Base-by-base conservation (phyloP, 2,329 filamentous ascomycete species). In the Fonsecaea pedrosoi region DNA sequence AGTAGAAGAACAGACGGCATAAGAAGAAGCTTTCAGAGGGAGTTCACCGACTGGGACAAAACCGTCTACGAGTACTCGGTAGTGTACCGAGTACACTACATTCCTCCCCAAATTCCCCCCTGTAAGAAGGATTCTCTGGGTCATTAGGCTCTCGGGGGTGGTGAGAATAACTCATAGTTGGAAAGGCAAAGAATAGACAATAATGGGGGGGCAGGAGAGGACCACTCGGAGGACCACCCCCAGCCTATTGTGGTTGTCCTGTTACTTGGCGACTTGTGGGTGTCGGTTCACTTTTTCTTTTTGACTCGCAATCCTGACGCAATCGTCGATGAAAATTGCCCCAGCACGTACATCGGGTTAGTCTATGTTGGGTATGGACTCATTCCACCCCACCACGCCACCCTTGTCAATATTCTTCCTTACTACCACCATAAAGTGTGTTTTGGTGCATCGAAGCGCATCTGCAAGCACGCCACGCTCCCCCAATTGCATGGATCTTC, bases 271-370 rank as follows among this genome's bases (percentile, higher is more conserved):
- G 54, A 42, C 48, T 53, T 12, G 10, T 10, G 9, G 48, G 6
- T 21, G 48, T 53, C 9, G 48, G 9, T 32, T 25, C 30, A 18
- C 18, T 50, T 32, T 30, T 30, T 18, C 30, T 62, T 50, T 62
- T 50, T 54, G 53, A 62, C 50, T 55, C 54, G 54, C n/a, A n/a
- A 34, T 18, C 45, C 60, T 62, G 58, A 60, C 58, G 58, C 58
- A 60, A 60, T 50, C 45, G 21, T 60, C 58, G 25, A 50, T 53
- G 15, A 35, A 56, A 56, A 35, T 30, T 40, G 45, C 15, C 32
- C 57, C 32, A n/a, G 37, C 40, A 34, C 45, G 10, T 40, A 34
- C n/a, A 13, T 40, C 1, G 21, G 21, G 40, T 18, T 10, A 45
- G 30, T 12, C 37, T 25, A 13, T 15, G 34, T n/a, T 40, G 10